Evolutionary conservation across 1,139 yeast species (phyloP).

Genomic region (Blastobotrys petasosporus): DNA sequence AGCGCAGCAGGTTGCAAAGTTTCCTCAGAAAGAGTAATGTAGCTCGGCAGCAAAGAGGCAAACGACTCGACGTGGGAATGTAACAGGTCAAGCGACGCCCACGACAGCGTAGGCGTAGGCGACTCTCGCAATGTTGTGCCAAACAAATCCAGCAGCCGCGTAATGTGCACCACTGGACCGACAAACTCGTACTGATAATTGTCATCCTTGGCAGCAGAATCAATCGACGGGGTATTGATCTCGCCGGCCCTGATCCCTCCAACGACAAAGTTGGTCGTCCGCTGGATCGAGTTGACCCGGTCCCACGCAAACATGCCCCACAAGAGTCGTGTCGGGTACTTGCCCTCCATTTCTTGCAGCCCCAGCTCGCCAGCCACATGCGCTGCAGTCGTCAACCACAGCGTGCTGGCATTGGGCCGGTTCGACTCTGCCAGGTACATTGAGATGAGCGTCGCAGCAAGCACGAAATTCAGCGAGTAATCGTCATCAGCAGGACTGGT

Average conservation of each 20-base stretch:
- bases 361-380: constrained; percentile 14
- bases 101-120: constrained; percentile 6
- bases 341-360: neutral
- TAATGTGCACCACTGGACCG: constrained; percentile 9
- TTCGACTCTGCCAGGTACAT: constrained; percentile 17
- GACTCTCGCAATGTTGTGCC: constrained; percentile 3
- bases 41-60: constrained; percentile 9
- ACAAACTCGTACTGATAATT: neutral
- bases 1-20: constrained; percentile 9
- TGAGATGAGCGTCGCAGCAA: constrained; percentile 13
- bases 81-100: constrained; percentile 10
- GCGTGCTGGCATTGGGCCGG: constrained; percentile 12
- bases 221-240: neutral
- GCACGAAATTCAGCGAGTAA: constrained; percentile 3
- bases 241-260: neutral
- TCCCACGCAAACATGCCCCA: constrained; percentile 21
- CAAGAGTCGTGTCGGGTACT: constrained; percentile 7
- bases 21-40: constrained; percentile 7
- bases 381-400: constrained; percentile 19
- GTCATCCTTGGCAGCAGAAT: neutral
- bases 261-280: neutral
- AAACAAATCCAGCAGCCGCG: constrained; percentile 10
- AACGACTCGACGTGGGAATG: constrained; percentile 13
- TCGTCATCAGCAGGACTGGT: constrained; percentile 6
- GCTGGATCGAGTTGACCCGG: constrained; percentile 12